These are phyloP conservation scores for Sclerotinia glacialis DNA, from an alignment of 2,329 filamentous ascomycete species.

Conservation along the genomic window DNA sequence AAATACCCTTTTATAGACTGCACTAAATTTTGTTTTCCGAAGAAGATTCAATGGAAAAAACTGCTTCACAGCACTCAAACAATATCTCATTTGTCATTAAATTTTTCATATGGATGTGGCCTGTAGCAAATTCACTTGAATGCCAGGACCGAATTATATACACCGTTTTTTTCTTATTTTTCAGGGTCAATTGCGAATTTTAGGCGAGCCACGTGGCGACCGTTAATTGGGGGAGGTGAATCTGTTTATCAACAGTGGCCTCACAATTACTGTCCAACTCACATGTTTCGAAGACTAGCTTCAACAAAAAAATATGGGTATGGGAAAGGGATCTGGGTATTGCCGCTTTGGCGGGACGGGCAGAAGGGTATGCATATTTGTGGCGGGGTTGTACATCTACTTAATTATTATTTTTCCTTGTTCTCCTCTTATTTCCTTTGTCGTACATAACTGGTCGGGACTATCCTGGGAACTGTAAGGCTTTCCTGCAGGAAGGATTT, in stretches of 20 bases:
- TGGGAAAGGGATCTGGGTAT: constrained; percentile 10
- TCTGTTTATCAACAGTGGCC: constrained; percentile 2
- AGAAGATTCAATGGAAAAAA: constrained; percentile 17
- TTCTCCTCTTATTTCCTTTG: constrained; percentile 11
- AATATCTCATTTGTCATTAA: constrained; percentile 23
- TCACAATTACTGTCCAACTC: constrained; percentile 7
- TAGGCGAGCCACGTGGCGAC: constrained; percentile 13
- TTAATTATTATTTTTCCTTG: constrained; percentile 10
- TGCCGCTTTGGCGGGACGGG: constrained; percentile 5
- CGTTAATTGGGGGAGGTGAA: constrained; percentile 8
- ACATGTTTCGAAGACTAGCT: constrained; percentile 1
- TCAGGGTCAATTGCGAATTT: background rate
- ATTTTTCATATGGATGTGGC: constrained; percentile 15
- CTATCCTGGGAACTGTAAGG: constrained; percentile 1
- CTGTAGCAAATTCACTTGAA: constrained; percentile 17
- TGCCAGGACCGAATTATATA: constrained; percentile 18
- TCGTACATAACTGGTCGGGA: constrained; percentile 13
- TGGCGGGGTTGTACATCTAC: constrained; percentile 12
- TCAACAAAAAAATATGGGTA: constrained; percentile 12
- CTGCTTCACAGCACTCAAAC: constrained; percentile 19
- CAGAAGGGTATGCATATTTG: constrained; percentile 11
- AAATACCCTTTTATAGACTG: constrained; percentile 37
- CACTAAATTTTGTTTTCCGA: constrained; percentile 28
- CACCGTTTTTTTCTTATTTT: constrained; percentile 14
- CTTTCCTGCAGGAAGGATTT: constrained; percentile 6